Evolutionary conservation across 2,329 filamentous ascomycete species (phyloP), one percentile per base, ranked within the genome.

Genomic region (Colletotrichum karsti): DNA sequence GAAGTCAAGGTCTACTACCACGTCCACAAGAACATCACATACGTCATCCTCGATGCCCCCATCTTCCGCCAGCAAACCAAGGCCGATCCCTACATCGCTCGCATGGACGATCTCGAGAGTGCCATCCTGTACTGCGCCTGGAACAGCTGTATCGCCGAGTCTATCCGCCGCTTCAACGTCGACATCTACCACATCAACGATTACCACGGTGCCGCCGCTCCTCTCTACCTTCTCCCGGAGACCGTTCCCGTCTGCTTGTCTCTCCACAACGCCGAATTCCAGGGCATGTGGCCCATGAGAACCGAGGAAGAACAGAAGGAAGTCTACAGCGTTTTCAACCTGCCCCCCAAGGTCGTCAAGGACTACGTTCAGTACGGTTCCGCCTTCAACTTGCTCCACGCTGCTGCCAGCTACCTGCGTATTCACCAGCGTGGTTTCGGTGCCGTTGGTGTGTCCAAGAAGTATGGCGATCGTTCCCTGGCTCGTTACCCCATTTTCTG

Each of bases 401-500:
- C 88, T n/a, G 90, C 87, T 61, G 87, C 87, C 20, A 90, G 87
- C 70, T 91, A 91, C 71, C 82, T 92, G 9, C 86, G 90, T 65
- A 81, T 91, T 20, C 89, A 91, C 71, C 90, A 92, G 72, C 87
- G 89, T 72, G 90, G 90, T 3, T 91, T 90, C 63, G 90, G 90
- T 61, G 89, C 90, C 13, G 90, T 91, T 33, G 90, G 90, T 71
- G 90, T 92, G 2, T 90, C 87, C 2, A 89, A 88, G 72, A 92
- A 92, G 75, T 92, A 92, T 71, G 90, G 90, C 15, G 89, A 90
- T 73, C 86, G 90, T 18, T 89, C 88, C 3, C 90, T 88, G 74
- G 88, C 89, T 53, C 83, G 90, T 48, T 92, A 91, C 74, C 90
- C 90, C 2, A 91, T 92, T 67, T 91, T 92, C 78, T 92, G 90